Conservation (phyloP, 1,139 yeast genomes). For the Candida albicans region DNA sequence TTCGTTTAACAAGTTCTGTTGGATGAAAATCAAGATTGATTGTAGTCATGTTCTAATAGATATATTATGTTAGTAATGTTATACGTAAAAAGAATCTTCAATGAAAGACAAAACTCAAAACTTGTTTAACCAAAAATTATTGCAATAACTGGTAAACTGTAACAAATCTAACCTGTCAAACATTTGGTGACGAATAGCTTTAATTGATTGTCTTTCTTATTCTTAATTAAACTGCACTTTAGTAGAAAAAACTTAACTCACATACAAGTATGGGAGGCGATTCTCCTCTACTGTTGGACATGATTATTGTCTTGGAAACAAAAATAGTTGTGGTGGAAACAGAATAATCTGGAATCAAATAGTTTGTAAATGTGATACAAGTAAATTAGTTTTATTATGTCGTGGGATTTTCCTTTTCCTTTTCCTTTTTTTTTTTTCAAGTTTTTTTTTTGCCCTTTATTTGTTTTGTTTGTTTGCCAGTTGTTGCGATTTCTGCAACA, state of each 20-base stretch:
- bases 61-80: constrained; percentile 8
- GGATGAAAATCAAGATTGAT: constrained; percentile 21
- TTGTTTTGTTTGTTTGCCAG: neutral
- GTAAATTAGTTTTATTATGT: neutral
- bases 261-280: constrained; percentile 4
- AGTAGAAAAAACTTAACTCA: neutral
- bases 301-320: neutral
- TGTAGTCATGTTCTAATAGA: constrained; percentile 5
- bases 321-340: neutral
- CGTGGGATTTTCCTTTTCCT: constrained; percentile 2
- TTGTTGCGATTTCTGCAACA: neutral
- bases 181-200: too few species aligned
- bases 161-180: neutral
- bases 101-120: neutral
- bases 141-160: neutral
- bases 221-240: neutral
- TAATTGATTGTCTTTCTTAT: too few species aligned
- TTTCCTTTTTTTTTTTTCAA: neutral
- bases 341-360: neutral
- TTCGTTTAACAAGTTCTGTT: constrained; percentile 16
- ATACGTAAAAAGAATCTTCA: neutral
- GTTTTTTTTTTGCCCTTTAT: neutral
- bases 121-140: neutral
- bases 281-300: neutral
- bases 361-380: neutral